Evolutionary conservation across 768 basidiomycete genomes (phyloP).

Genomic region (Rhizopogon sp.): DNA sequence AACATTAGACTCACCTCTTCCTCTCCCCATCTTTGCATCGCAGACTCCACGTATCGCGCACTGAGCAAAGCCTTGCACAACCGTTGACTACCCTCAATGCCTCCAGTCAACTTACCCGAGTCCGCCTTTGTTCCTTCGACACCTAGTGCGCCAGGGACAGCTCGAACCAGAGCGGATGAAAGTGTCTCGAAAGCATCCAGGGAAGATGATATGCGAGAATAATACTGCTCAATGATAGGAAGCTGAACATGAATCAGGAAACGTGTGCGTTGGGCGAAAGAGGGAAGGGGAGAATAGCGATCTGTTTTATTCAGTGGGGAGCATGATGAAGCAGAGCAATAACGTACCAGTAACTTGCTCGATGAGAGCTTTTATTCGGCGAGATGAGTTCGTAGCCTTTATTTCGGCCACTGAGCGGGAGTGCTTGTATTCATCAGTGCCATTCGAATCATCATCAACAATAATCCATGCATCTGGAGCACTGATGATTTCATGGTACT

Average conservation of each 20-base stretch:
- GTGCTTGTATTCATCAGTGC: conserved; percentile 25
- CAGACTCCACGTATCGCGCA: conserved; percentile 63
- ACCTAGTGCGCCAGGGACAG: conserved; percentile 86
- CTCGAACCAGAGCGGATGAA: conserved; percentile 81
- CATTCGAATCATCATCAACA: conserved; percentile 55
- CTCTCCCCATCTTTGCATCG: conserved; percentile 83
- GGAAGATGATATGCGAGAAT: conserved; percentile 71
- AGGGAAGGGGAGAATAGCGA: conserved; percentile 86
- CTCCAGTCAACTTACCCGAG: conserved; percentile 65
- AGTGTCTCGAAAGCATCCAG: conserved; percentile 93
- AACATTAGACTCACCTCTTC: conserved; percentile 57
- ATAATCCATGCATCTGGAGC: conserved; percentile 84
- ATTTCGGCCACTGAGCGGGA: conserved; percentile 31
- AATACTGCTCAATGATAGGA: conserved; percentile 76
- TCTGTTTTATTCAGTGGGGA: conserved; percentile 39
- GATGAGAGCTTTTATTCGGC: conserved; percentile 77
- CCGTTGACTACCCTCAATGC: conserved; percentile 77
- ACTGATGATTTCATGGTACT: conserved; percentile 81
- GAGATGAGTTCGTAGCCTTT: conserved; percentile 77
- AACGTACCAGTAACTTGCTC: conserved; percentile 85
- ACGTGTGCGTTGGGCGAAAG: conserved; percentile 66
- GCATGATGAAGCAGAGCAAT: background rate
- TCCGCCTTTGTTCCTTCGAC: conserved; percentile 43
- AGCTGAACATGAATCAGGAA: conserved; percentile 86
- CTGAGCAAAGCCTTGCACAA: conserved; percentile 85